These are phyloP conservation scores for Sporothrix inflata DNA, from an alignment of 2,329 filamentous ascomycete genomes.

Conservation along the genomic window DNA sequence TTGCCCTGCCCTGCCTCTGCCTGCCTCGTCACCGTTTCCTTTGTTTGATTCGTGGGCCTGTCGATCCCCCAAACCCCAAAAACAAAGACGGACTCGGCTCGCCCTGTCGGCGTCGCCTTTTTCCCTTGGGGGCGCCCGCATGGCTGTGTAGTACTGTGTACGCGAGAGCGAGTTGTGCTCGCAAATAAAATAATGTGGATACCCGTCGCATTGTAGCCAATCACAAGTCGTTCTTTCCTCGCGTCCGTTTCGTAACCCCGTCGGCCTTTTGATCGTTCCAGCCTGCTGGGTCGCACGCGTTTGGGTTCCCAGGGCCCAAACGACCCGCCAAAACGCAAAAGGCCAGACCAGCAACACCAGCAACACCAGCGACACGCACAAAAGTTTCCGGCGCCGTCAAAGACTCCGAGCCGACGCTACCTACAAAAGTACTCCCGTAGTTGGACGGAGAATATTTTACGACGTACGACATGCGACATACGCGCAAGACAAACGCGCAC, in stretches of 20 bases:
- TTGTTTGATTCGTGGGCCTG: not conserved
- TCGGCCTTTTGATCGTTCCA: conserved; percentile 11
- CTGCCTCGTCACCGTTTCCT: not conserved
- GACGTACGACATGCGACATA: not conserved
- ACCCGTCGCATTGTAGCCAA: not conserved
- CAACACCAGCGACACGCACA: too few species aligned
- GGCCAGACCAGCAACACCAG: not conserved
- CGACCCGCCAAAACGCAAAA: not conserved
- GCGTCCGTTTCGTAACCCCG: not conserved
- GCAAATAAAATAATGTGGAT: not conserved
- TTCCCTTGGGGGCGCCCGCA: not conserved
- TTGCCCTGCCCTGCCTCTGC: not conserved
- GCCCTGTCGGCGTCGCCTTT: conserved; percentile 19
- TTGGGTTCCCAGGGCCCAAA: not conserved
- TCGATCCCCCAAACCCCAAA: not conserved
- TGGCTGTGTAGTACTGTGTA: conserved; percentile 5
- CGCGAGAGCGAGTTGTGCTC: conserved; percentile 8
- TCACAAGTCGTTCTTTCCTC: not conserved
- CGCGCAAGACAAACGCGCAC: conserved; percentile 1
- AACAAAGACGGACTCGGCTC: not conserved
- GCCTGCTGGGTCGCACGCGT: conserved; percentile 11
- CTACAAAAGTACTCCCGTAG: not conserved
- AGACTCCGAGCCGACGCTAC: conserved; percentile 19
- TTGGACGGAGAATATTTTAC: not conserved
- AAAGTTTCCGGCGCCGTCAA: conserved; percentile 5